Base-by-base conservation (phyloP, 495 filamentous ascomycete genomes). In the Lophium mytilinum region DNA sequence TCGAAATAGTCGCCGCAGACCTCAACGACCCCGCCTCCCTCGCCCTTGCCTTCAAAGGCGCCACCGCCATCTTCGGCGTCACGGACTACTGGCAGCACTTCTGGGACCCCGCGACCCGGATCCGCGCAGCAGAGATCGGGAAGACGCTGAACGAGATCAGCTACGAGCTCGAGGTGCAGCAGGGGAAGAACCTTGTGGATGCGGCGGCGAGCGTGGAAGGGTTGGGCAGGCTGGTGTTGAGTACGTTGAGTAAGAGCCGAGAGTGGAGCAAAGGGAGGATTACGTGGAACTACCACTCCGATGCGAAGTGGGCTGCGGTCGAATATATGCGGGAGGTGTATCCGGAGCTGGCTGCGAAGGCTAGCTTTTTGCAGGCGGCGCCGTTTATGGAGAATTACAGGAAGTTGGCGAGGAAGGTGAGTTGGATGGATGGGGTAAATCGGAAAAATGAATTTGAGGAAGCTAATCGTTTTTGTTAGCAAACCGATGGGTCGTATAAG, bases 1-100 rank as follows among this genome's bases (percentile, higher is more conserved):
- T 76, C 33, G 76, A 79, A 15, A 45, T 83, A 3, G 70, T 80
- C 4, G 40, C 67, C 35, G 78, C 68, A 9, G 72, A 82, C 49
- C 68, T 80, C 7, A 61, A 74, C 50, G 70, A 78, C 34, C 51
- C 69, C 36, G 58, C 57, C 1, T 73, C 74, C 1, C 70, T 84
- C 0, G 60, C 61, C 2, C 33, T 39, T 12, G 80, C 78, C 17
- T 77, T 84, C 60, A 37, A 62, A 5, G 75, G 73, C 34, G 75
- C 75, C 3, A 66, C 71, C 42, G 75, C 69, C 30, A 76, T 83
- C 64, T 84, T 81, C 61, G 66, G 70, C 52, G 73, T 75, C 47
- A 83, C 80, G 0, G 77, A 83, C 47, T 83, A 79, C 68, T 76
- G 72, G 72, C 50, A 41, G 1, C 34, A 61, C 7, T 56, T 21